Conservation (phyloP, 768 basidiomycete genomes). For the Leccinum rimulosum region DNA sequence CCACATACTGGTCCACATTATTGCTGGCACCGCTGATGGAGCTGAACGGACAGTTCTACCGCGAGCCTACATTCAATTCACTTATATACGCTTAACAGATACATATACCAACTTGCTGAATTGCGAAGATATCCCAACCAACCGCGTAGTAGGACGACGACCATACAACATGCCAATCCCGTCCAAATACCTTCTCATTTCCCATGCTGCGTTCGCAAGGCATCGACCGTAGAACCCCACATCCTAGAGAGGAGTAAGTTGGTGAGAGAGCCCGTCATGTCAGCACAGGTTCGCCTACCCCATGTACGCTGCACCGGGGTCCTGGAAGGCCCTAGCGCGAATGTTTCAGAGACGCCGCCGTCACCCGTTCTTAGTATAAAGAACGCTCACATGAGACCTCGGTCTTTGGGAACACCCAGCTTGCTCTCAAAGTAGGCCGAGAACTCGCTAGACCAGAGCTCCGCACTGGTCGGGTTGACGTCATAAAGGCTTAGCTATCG, state of each 20-base stretch:
- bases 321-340: conserved; percentile 22
- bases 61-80: neutral
- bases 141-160: neutral
- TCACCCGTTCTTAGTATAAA: neutral
- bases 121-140: neutral
- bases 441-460: conserved; percentile 53
- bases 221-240: conserved; percentile 15
- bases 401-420: conserved; percentile 46
- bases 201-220: conserved; percentile 1
- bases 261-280: neutral
- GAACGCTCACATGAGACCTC: conserved; percentile 56
- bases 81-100: neutral
- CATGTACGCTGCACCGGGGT: conserved; percentile 25
- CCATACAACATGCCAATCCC: neutral
- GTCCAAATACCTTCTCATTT: neutral
- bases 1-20: neutral
- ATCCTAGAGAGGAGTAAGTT: conserved; percentile 3
- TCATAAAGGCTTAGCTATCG: conserved; percentile 59
- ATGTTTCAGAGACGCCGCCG: neutral
- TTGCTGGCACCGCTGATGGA: neutral
- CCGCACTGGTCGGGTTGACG: conserved; percentile 44
- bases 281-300: conserved; percentile 16
- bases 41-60: neutral
- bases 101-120: neutral
- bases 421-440: conserved; percentile 54